A percentile compares a stretch with the other conserved stretches of the same genome.
These are phyloP conservation scores for Fagopyrum esculentum DNA, from an alignment of 148 eudicot species.

Conservation along the genomic window DNA sequence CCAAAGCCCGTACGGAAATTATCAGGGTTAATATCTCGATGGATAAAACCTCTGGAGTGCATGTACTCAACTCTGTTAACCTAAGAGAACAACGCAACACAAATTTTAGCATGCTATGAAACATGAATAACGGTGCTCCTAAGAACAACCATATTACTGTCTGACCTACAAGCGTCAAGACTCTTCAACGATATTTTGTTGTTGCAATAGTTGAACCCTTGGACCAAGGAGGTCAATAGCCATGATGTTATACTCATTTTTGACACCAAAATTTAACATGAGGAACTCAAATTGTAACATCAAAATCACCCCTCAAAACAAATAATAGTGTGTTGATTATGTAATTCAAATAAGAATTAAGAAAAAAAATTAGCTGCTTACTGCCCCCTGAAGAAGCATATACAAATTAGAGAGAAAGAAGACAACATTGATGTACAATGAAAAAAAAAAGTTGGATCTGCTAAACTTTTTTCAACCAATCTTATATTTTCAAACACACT, in stretches of 20 bases:
- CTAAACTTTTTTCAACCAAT: too few relatives aligned
- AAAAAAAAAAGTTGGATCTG: too few relatives aligned
- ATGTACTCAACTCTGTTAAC: constrained; percentile 79
- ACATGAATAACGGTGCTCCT: neutral
- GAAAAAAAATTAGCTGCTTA: too few relatives aligned
- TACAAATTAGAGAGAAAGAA: too few relatives aligned
- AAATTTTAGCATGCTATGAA: constrained; percentile 2
- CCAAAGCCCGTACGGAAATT: constrained; percentile 96
- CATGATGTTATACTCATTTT: constrained; percentile 78
- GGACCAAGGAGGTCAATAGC: constrained; percentile 94
- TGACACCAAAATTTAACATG: constrained; percentile 77
- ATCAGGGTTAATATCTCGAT: constrained; percentile 96
- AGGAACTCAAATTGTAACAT: constrained; percentile 62
- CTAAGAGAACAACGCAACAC: constrained; percentile 25
- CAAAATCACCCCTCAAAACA: too few relatives aligned
- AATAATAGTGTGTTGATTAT: too few relatives aligned
- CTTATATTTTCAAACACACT: too few relatives aligned
- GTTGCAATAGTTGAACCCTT: constrained; percentile 77
- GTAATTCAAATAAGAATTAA: too few relatives aligned
- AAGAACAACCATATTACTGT: constrained; percentile 35
- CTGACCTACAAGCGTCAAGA: constrained; percentile 82
- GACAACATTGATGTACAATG: too few relatives aligned
- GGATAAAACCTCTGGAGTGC: constrained; percentile 98
- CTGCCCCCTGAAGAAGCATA: too few relatives aligned
- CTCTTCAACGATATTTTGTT: constrained; percentile 77